These are phyloP conservation scores for Russula emetica DNA, from an alignment of 768 basidiomycete genomes.

Conservation along the genomic window DNA sequence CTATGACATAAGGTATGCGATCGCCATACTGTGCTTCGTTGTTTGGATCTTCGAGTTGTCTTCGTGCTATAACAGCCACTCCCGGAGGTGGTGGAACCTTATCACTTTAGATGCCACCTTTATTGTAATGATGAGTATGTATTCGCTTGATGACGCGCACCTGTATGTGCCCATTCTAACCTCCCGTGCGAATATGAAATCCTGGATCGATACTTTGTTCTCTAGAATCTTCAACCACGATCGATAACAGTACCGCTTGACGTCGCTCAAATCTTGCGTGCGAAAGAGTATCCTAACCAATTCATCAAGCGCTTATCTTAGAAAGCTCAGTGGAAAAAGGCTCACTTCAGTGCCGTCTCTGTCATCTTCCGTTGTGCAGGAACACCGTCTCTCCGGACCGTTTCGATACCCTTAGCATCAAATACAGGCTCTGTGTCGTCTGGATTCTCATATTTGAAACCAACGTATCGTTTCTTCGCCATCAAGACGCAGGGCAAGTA, in stretches of 20 bases:
- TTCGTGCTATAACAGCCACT: conserved; percentile 75
- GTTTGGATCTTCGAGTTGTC: conserved; percentile 67
- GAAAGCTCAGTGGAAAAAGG: not conserved
- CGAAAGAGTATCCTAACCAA: conserved; percentile 76
- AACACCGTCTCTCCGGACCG: conserved; percentile 88
- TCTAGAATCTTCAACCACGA: conserved; percentile 85
- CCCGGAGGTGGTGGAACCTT: conserved; percentile 88
- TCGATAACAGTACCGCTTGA: conserved; percentile 82
- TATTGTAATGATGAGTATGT: not conserved
- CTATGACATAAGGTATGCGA: conserved; percentile 87
- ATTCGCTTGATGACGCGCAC: conserved; percentile 38
- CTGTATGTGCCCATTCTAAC: conserved; percentile 92
- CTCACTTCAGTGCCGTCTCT: conserved; percentile 81
- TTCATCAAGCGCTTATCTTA: conserved; percentile 11
- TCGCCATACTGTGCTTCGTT: conserved; percentile 91
- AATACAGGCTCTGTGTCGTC: conserved; percentile 77
- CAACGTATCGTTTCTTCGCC: conserved; percentile 98
- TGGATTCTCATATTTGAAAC: conserved; percentile 86
- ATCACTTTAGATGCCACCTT: conserved; percentile 48
- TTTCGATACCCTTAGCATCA: conserved; percentile 98
- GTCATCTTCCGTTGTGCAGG: conserved; percentile 90
- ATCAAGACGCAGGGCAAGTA: conserved; percentile 93
- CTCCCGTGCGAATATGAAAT: conserved; percentile 93
- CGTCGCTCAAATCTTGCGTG: conserved; percentile 79
- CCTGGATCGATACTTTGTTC: conserved; percentile 77